Conservation (phyloP, 1,284 basidiomycete species). For the Ceratobasidium sp. region DNA sequence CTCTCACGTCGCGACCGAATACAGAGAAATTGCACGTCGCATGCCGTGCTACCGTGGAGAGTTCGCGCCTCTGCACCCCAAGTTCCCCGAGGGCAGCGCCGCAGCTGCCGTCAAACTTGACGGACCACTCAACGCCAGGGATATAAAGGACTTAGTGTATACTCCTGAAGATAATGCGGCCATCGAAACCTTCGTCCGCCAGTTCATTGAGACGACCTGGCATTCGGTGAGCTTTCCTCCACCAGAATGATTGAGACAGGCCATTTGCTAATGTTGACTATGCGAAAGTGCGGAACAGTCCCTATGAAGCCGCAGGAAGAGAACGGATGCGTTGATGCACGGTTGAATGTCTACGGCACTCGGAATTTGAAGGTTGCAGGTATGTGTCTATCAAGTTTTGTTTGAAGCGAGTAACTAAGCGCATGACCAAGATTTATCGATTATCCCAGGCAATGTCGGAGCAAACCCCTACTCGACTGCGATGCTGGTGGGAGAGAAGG, state of each 20-base stretch:
- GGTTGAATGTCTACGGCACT: constrained; percentile 72
- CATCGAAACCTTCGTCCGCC: constrained; percentile 47
- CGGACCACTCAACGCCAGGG: constrained; percentile 49
- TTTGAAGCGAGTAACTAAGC: background rate
- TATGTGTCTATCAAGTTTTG: constrained; percentile 4
- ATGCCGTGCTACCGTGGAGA: constrained; percentile 57
- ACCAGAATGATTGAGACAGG: background rate
- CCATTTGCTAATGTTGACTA: background rate
- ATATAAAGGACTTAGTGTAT: constrained; percentile 51
- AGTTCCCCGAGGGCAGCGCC: constrained; percentile 52
- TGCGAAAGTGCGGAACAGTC: constrained; percentile 62
- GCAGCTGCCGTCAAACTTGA: constrained; percentile 34
- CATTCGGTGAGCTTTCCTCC: constrained; percentile 33
- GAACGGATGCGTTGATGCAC: constrained; percentile 70
- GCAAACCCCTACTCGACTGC: constrained; percentile 36
- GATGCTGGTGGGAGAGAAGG: constrained; percentile 37
- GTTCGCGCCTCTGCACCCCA: constrained; percentile 52
- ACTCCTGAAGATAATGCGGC: constrained; percentile 51
- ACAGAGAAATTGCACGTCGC: constrained; percentile 55
- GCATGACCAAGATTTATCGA: constrained; percentile 20
- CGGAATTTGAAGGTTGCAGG: constrained; percentile 67
- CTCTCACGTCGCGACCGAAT: background rate
- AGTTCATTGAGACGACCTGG: constrained; percentile 39
- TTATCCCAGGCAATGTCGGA: constrained; percentile 33
- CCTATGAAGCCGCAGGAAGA: constrained; percentile 69